Evolutionary conservation across 306 rosid genomes (phyloP).

Genomic region (Castanopsis chinensis): DNA sequence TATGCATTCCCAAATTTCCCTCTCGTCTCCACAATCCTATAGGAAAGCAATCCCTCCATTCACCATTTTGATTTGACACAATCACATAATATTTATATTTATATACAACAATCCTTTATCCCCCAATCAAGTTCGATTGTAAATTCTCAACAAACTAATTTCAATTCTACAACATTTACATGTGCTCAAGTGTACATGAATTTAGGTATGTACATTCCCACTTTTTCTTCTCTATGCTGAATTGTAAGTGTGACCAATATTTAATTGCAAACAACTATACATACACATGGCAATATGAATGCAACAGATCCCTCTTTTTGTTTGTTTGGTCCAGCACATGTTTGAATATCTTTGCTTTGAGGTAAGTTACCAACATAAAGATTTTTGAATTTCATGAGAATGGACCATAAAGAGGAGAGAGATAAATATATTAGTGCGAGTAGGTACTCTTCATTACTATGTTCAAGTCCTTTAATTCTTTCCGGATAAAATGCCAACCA

Average conservation of each 20-base stretch:
- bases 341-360: neutral
- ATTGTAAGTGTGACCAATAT: too few relatives aligned
- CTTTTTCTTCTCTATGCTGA: too few relatives aligned
- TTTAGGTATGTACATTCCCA: too few relatives aligned
- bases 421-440: neutral
- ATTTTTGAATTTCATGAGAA: neutral
- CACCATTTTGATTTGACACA: neutral
- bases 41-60: neutral
- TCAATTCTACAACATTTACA: too few relatives aligned
- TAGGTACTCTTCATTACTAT: slow-evolving; percentile 8
- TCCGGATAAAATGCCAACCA: slow-evolving; percentile 65
- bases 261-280: too few relatives aligned
- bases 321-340: neutral
- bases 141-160: too few relatives aligned
- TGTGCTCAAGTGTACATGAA: too few relatives aligned
- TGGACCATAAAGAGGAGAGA: neutral
- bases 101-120: too few relatives aligned
- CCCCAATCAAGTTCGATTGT: too few relatives aligned
- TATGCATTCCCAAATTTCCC: neutral
- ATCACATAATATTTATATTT: too few relatives aligned
- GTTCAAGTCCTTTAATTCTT: slow-evolving; percentile 11
- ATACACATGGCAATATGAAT: neutral
- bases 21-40: neutral
- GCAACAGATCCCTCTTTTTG: neutral
- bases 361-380: neutral